A percentile compares a stretch with the other conserved stretches of the same genome.
Evolutionary conservation across 2,329 filamentous ascomycete species (phyloP).

Genomic region (Pseudogymnoascus sp.): DNA sequence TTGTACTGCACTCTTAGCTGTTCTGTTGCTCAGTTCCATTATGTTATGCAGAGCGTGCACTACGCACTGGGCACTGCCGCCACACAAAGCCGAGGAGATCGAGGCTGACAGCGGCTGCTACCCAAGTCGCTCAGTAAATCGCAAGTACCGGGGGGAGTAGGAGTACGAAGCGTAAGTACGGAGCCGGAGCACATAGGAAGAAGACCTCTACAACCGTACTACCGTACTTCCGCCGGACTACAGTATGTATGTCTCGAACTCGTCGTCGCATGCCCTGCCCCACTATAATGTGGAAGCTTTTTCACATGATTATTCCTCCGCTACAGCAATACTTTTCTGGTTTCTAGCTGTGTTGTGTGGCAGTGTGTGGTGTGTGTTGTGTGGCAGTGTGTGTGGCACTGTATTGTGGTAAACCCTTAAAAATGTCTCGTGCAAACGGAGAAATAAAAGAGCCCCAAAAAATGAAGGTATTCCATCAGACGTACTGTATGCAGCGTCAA

Average conservation of each 20-base stretch:
- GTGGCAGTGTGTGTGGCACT: neutral
- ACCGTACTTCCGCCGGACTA: neutral
- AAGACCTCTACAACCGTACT: no score
- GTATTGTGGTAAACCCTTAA: neutral
- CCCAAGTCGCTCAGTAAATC: conserved; percentile 1
- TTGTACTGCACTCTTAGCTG: no score
- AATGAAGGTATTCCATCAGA: neutral
- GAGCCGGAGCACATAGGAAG: neutral
- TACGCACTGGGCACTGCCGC: neutral
- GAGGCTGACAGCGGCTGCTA: conserved; percentile 2
- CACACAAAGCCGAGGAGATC: conserved; percentile 2
- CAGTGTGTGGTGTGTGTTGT: no score
- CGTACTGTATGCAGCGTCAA: neutral
- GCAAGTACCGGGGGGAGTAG: neutral
- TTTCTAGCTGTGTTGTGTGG: neutral
- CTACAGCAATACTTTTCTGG: neutral
- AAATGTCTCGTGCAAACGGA: conserved; percentile 1
- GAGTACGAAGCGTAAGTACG: no score
- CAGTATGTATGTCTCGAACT: neutral
- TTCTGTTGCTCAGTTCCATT: neutral
- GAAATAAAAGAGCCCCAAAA: neutral
- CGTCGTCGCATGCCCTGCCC: conserved; percentile 3
- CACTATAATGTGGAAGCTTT: conserved; percentile 2
- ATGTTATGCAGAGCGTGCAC: neutral
- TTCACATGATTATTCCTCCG: conserved; percentile 5